These are phyloP conservation scores for Knufia petricola DNA, from an alignment of 2,329 filamentous ascomycete species.

Conservation along the genomic window DNA sequence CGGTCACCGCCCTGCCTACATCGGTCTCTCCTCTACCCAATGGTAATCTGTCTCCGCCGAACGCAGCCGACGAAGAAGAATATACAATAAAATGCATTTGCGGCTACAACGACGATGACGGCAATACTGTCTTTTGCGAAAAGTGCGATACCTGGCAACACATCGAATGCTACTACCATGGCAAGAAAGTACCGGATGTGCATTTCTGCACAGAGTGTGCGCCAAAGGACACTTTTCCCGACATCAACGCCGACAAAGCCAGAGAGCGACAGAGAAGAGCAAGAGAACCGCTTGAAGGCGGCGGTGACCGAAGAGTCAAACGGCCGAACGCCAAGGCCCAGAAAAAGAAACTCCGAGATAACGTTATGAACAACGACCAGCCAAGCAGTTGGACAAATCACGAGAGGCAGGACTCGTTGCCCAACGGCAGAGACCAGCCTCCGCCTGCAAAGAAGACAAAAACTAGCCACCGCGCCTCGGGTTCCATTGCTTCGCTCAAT, in stretches of 20 bases:
- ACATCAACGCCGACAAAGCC: constrained; percentile 55
- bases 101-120: constrained; percentile 86
- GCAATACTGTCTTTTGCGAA: constrained; percentile 94
- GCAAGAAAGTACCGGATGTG: constrained; percentile 60
- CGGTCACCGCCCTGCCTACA: constrained; percentile 33
- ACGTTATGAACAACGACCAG: constrained; percentile 44
- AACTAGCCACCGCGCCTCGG: constrained; percentile 66
- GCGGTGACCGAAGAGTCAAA: constrained; percentile 61
- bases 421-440: constrained; percentile 42
- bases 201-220: constrained; percentile 88
- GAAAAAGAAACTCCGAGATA: constrained; percentile 77
- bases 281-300: constrained; percentile 48
- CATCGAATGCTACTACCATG: constrained; percentile 90
- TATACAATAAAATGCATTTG: constrained; percentile 99
- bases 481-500: constrained; percentile 62
- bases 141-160: constrained; percentile 97
- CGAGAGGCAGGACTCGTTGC: constrained; percentile 47
- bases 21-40: constrained; percentile 35
- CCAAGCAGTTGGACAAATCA: constrained; percentile 55
- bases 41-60: constrained; percentile 21
- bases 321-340: constrained; percentile 68
- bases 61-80: constrained; percentile 29
- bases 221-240: constrained; percentile 34
- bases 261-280: constrained; percentile 59
- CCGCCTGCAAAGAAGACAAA: constrained; percentile 70